Evolutionary conservation across 2,329 filamentous ascomycete genomes (phyloP).

Genomic region (Diaporthe australafricana): DNA sequence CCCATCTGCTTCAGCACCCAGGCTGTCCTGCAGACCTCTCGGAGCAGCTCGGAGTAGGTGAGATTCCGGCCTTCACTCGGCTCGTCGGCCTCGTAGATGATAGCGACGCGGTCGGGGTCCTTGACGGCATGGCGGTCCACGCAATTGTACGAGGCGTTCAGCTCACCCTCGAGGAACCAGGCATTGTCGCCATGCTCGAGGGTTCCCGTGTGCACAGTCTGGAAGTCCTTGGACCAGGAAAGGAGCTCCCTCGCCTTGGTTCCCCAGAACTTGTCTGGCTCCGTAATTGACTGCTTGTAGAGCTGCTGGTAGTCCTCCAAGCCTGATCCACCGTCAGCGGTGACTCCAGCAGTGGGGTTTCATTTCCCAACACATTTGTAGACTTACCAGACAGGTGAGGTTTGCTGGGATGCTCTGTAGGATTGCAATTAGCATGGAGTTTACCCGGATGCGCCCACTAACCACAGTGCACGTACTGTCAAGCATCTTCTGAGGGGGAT

Average conservation of each 20-base stretch:
- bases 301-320: slow-evolving; percentile 75
- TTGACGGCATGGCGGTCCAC: slow-evolving; percentile 97
- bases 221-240: slow-evolving; percentile 90
- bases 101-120: slow-evolving; percentile 91
- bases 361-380: slow-evolving; percentile 25
- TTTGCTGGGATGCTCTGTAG: slow-evolving; percentile 75
- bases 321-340: slow-evolving; percentile 52
- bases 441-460: not conserved
- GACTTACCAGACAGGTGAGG: slow-evolving; percentile 73
- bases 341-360: slow-evolving; percentile 5
- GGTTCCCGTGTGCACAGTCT: slow-evolving; percentile 85
- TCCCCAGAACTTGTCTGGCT: slow-evolving; percentile 92
- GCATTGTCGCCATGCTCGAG: slow-evolving; percentile 85
- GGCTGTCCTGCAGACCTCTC: slow-evolving; percentile 88
- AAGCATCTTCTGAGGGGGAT: slow-evolving; percentile 75
- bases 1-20: slow-evolving; percentile 95
- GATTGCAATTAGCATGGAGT: slow-evolving; percentile 43
- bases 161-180: slow-evolving; percentile 93
- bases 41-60: slow-evolving; percentile 92
- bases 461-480: slow-evolving; percentile 63
- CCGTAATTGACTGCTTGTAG: slow-evolving; percentile 87
- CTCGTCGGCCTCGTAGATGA: slow-evolving; percentile 99
- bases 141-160: slow-evolving; percentile 98
- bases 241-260: slow-evolving; percentile 87
- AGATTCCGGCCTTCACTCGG: slow-evolving; percentile 86